phyloP scores from a whole-genome alignment of 805 yeast genomes.

The Kluyveromyces wickerhamii region DNA sequence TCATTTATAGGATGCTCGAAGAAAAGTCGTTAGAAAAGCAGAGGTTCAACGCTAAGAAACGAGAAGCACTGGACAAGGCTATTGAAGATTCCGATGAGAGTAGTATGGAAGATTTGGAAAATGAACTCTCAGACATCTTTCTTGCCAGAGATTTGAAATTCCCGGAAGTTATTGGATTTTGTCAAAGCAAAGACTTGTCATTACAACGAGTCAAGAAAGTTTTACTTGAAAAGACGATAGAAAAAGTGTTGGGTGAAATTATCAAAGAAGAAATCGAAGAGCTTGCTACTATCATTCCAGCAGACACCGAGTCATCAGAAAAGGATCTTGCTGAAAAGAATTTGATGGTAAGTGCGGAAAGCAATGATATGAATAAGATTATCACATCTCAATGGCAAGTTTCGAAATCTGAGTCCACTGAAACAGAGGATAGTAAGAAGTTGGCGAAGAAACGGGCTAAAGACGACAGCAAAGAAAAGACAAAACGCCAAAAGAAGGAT shows the following conservation, averaged over 20 bases:
- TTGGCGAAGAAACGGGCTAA: slow-evolving; percentile 46
- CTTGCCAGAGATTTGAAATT: slow-evolving; percentile 52
- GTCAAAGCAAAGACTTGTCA: slow-evolving; percentile 57
- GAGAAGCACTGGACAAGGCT: slow-evolving; percentile 7
- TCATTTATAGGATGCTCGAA: slow-evolving; percentile 50
- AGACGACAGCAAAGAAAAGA: slow-evolving; percentile 29
- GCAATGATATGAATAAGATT: slow-evolving; percentile 66
- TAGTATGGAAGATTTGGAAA: slow-evolving; percentile 11
- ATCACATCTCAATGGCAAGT: slow-evolving; percentile 64
- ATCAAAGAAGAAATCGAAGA: slow-evolving; percentile 58
- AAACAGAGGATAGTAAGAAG: slow-evolving; percentile 24
- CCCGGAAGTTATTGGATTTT: slow-evolving; percentile 46
- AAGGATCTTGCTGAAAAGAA: slow-evolving; percentile 25
- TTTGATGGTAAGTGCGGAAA: slow-evolving; percentile 57
- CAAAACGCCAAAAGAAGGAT: slow-evolving; percentile 37
- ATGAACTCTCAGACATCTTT: slow-evolving; percentile 26
- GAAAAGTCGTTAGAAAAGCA: slow-evolving; percentile 44
- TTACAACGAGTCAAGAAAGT: slow-evolving; percentile 63
- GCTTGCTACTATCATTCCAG: slow-evolving; percentile 21
- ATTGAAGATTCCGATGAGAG: slow-evolving; percentile 9
- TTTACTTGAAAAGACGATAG: slow-evolving; percentile 55
- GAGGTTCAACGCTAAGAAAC: slow-evolving; percentile 25
- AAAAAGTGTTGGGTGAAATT: slow-evolving; percentile 46
- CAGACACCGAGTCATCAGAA: slow-evolving; percentile 16
- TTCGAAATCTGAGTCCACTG: slow-evolving; percentile 10